Percentiles rank a stretch among this genome's conserved stretches.
phyloP scores from a whole-genome alignment of 1,284 basidiomycete genomes.

The Ceratobasidium sp. region DNA sequence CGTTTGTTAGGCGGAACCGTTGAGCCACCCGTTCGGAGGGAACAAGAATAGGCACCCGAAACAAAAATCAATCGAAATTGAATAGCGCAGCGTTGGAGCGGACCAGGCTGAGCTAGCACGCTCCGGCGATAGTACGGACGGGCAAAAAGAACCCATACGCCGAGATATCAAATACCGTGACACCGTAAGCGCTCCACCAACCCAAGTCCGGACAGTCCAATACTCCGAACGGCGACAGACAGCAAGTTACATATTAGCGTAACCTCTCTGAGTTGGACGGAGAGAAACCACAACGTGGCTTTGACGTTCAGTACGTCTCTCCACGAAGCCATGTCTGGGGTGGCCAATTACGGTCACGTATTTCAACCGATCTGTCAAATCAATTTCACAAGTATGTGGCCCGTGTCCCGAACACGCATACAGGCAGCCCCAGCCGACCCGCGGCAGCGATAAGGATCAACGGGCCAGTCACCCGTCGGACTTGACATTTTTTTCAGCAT shows the following conservation, averaged over 20 bases:
- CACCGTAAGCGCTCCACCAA: slow-evolving; percentile 1
- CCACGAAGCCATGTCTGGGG: neutral
- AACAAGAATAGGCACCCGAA: slow-evolving; percentile 14
- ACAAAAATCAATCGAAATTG: neutral
- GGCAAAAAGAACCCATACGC: slow-evolving; percentile 1
- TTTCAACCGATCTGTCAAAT: slow-evolving; percentile 1
- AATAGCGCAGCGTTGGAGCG: neutral
- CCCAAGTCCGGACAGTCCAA: neutral
- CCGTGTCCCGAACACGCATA: neutral
- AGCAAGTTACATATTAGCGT: neutral
- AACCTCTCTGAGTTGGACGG: neutral
- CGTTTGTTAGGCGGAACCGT: slow-evolving; percentile 23
- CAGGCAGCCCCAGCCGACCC: neutral
- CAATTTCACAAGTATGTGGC: neutral
- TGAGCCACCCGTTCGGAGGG: slow-evolving; percentile 20
- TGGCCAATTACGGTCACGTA: neutral
- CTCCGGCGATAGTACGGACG: slow-evolving; percentile 1
- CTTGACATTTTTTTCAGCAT: neutral
- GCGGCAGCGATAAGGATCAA: slow-evolving; percentile 25
- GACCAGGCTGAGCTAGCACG: neutral
- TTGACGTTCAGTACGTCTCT: neutral
- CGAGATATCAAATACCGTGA: neutral
- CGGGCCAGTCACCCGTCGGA: slow-evolving; percentile 8
- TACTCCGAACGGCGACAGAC: neutral
- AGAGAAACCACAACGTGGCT: neutral